Evolutionary conservation across 2,329 filamentous ascomycete genomes (phyloP).

Genomic region (Moelleriella libera): DNA sequence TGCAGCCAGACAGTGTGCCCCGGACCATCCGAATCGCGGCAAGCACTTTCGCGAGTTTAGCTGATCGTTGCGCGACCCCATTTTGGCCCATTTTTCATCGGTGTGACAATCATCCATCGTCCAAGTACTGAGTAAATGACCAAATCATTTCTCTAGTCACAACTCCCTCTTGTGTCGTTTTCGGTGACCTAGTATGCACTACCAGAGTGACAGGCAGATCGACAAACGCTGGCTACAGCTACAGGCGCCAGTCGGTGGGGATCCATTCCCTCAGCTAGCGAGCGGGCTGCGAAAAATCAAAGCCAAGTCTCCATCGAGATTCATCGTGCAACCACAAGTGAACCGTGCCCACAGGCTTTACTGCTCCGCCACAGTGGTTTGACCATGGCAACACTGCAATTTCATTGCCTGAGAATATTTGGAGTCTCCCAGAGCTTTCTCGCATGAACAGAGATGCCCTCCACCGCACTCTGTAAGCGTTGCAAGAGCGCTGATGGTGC

Average conservation of each 20-base stretch:
- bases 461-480: constrained; percentile 12
- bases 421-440: neutral
- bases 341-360: neutral
- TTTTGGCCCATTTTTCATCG: no score
- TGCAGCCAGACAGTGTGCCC: neutral
- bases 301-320: neutral
- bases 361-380: neutral
- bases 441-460: neutral
- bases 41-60: neutral
- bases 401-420: no score
- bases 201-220: no score
- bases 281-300: neutral
- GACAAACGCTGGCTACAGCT: no score
- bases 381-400: neutral
- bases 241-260: no score
- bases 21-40: neutral
- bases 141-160: no score
- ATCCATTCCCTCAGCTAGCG: no score
- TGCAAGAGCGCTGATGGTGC: constrained; percentile 17
- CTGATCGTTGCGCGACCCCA: no score
- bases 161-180: no score
- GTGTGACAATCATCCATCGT: no score
- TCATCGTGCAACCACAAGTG: neutral
- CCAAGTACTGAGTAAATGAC: no score
- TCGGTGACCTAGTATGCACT: no score